Evolutionary conservation across 352 stramenopile species (phyloP).

Genomic region (Discostella stelligera): DNA sequence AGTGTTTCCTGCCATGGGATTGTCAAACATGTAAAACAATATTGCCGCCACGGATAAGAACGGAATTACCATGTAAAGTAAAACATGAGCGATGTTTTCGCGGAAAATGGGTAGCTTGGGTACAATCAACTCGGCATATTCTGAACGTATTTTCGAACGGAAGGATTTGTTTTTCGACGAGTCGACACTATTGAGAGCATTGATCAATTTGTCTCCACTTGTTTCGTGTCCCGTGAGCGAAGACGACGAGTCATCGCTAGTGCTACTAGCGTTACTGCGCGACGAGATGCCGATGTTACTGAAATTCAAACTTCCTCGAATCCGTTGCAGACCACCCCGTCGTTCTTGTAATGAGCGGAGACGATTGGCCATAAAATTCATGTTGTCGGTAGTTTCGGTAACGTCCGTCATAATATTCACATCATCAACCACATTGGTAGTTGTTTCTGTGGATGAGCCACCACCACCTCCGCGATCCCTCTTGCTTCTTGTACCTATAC

Average conservation of each 20-base stretch:
- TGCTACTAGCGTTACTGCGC: not conserved
- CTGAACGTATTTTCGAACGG: conserved; percentile 15
- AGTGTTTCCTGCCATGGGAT: conserved; percentile 49
- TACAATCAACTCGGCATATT: conserved; percentile 39
- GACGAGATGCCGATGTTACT: not conserved
- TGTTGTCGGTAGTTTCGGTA: conserved; percentile 24
- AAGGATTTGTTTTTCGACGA: conserved; percentile 9
- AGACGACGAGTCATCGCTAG: not conserved
- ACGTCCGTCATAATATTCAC: conserved; percentile 22
- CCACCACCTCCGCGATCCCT: not conserved
- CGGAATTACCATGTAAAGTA: conserved; percentile 55
- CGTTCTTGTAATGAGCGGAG: conserved; percentile 20
- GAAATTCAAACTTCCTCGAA: not conserved
- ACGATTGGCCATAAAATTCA: conserved; percentile 26
- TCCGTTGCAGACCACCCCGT: not conserved
- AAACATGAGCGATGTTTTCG: conserved; percentile 14
- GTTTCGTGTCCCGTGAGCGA: not conserved
- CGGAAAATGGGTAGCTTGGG: conserved; percentile 31
- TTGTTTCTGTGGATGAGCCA: not conserved
- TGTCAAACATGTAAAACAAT: conserved; percentile 69
- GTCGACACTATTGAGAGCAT: conserved; percentile 30
- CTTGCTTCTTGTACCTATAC: not conserved
- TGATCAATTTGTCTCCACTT: conserved; percentile 27
- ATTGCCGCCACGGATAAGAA: conserved; percentile 34
- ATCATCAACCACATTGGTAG: not conserved